A percentile compares a stretch with the other conserved stretches of the same genome.
These are phyloP conservation scores for Centaurea solstitialis DNA, from an alignment of 129 eudicot species.

Conservation along the genomic window DNA sequence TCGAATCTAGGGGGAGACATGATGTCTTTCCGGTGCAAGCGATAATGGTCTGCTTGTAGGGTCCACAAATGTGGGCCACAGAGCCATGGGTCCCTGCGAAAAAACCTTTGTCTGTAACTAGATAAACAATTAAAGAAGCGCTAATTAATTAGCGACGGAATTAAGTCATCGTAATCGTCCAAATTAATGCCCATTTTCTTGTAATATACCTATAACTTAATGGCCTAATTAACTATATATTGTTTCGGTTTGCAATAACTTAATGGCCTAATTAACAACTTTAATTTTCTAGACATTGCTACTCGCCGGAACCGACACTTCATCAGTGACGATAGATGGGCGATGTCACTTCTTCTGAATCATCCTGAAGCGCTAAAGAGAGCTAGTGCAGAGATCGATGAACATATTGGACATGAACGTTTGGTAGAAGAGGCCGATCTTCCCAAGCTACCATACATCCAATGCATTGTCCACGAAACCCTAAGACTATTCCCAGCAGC, in stretches of 20 bases:
- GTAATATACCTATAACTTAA: no score
- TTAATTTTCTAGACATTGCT: constrained; percentile 30
- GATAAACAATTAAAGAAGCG: no score
- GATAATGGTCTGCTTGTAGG: no score
- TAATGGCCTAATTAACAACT: not conserved
- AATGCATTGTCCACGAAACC: constrained; percentile 35
- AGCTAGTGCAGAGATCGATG: constrained; percentile 43
- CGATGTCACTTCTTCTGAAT: constrained; percentile 44
- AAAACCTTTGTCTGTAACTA: no score
- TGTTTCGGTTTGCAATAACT: not conserved
- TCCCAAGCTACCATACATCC: constrained; percentile 36
- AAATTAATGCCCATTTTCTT: no score
- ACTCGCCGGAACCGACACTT: constrained; percentile 44
- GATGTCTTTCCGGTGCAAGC: no score
- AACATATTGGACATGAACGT: constrained; percentile 24
- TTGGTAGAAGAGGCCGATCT: constrained; percentile 45
- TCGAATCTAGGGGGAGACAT: no score
- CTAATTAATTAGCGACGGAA: no score
- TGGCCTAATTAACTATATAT: not conserved
- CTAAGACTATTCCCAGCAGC: constrained; percentile 35
- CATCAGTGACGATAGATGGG: constrained; percentile 51
- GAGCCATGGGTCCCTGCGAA: no score
- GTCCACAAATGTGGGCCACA: no score
- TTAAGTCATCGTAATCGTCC: no score
- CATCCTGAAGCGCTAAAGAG: constrained; percentile 34